Evolutionary conservation across 2,329 filamentous ascomycete genomes (phyloP).

Genomic region (Neurospora sp.): DNA sequence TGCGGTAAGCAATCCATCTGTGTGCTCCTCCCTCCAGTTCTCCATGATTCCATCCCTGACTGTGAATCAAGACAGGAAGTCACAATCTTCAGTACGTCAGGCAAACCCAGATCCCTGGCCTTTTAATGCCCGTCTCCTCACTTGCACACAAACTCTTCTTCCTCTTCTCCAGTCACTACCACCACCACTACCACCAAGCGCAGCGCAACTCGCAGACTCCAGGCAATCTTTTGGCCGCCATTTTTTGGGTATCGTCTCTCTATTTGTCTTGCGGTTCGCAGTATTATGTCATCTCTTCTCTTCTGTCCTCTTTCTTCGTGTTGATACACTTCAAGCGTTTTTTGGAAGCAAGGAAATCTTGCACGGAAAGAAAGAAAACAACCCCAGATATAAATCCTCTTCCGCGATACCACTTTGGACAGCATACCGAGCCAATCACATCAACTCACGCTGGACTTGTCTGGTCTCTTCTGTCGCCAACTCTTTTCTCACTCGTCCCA

Average conservation of each 20-base stretch:
- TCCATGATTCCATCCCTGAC: not conserved
- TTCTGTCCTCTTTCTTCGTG: slow-evolving; percentile 1
- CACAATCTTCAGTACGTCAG: not conserved
- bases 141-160: not conserved
- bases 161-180: not conserved
- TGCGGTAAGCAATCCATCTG: not conserved
- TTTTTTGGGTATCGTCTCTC: slow-evolving; percentile 18
- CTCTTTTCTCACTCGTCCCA: not conserved
- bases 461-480: not conserved
- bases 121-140: not conserved
- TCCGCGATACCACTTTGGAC: not conserved
- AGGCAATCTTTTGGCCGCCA: slow-evolving; percentile 1
- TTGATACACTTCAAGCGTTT: slow-evolving; percentile 8
- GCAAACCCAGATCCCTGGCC: not conserved
- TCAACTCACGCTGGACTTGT: not conserved
- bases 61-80: not conserved
- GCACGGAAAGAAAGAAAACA: not conserved
- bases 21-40: not conserved
- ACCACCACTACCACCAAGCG: not conserved
- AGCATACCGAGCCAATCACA: not conserved
- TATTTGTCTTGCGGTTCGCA: slow-evolving; percentile 12
- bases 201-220: not conserved
- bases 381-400: not conserved
- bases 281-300: slow-evolving; percentile 16
- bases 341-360: slow-evolving; percentile 9